These are phyloP conservation scores for Pelargonium australe DNA, from an alignment of 441 rosid genomes.

Conservation along the genomic window DNA sequence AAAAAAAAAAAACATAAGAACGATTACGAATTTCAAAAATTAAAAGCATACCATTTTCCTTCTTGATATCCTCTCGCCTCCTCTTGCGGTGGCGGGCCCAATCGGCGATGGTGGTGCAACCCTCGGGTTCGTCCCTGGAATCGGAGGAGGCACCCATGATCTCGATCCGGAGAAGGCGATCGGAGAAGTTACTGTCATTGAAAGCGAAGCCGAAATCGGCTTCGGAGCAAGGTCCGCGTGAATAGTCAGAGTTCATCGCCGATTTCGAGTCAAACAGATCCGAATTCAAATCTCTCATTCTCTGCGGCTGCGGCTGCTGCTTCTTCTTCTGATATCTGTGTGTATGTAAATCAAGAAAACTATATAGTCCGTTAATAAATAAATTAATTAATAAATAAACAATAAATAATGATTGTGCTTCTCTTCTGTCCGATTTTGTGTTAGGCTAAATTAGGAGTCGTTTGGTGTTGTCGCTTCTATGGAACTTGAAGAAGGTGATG, in stretches of 20 bases:
- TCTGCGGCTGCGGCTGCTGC: no score
- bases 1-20: no score
- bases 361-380: no score
- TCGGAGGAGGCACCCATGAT: conserved; percentile 60
- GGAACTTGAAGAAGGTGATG: no score
- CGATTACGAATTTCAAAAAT: no score
- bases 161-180: conserved; percentile 78
- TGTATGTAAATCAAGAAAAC: no score
- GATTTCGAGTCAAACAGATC: conserved; percentile 79
- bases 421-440: no score
- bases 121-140: conserved; percentile 42
- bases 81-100: conserved; percentile 90
- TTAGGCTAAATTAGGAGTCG: no score
- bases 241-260: conserved; percentile 60
- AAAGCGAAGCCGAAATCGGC: conserved; percentile 89
- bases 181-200: conserved; percentile 89
- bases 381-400: no score
- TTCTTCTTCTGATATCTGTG: no score
- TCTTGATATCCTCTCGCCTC: conserved; percentile 67
- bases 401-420: no score
- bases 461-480: no score
- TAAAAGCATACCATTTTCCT: conserved; percentile 44
- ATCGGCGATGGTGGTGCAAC: conserved; percentile 65
- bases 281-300: conserved; percentile 44
- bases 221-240: conserved; percentile 45